Evolutionary conservation across 2,329 filamentous ascomycete genomes (phyloP).

Genomic region (Myriosclerotinia curreyana): DNA sequence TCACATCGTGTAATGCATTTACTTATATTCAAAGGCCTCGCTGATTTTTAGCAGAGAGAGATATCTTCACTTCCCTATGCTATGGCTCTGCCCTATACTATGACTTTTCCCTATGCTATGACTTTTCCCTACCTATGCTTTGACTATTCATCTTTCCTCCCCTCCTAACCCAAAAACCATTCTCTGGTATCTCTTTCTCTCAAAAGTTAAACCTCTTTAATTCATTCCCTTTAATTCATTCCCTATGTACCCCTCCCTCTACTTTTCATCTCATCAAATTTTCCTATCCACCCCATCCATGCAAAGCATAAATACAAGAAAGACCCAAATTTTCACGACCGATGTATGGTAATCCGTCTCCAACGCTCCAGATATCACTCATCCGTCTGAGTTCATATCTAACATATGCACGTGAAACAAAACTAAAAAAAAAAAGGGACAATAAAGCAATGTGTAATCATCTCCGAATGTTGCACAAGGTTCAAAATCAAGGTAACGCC

Average conservation of each 20-base stretch:
- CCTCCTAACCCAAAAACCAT: neutral
- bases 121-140: no score
- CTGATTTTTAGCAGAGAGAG: no score
- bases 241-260: neutral
- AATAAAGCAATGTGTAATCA: constrained; percentile 1
- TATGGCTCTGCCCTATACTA: no score
- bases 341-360: neutral
- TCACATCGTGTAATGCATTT: no score
- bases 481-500: constrained; percentile 11
- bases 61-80: no score
- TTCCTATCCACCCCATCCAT: neutral
- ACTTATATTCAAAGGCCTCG: no score
- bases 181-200: neutral
- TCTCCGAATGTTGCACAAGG: neutral
- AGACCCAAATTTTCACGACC: neutral
- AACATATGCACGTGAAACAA: constrained; percentile 6
- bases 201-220: neutral
- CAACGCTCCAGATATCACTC: constrained; percentile 3
- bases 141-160: neutral
- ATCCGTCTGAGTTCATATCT: constrained; percentile 2
- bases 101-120: no score
- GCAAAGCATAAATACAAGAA: constrained; percentile 13
- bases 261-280: neutral
- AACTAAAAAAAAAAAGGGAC: neutral
- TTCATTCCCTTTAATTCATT: no score